Percentiles rank a stretch among this genome's conserved stretches.
phyloP scores from a whole-genome alignment of 2,329 filamentous ascomycete genomes.

The Aspergillus uvarum region DNA sequence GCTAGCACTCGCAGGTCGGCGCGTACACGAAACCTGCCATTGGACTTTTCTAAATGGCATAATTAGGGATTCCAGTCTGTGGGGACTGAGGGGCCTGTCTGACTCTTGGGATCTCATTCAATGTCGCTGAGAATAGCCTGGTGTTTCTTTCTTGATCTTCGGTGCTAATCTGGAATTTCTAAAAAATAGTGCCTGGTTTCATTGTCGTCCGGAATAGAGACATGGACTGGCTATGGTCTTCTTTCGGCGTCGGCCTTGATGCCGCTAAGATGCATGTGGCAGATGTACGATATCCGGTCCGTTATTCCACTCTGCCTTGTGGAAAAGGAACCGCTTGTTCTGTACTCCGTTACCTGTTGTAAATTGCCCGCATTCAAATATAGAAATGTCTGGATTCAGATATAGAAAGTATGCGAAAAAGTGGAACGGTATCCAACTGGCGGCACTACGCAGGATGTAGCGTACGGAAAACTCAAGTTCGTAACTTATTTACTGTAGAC shows the following conservation, averaged over 20 bases:
- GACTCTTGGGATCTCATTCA: not conserved
- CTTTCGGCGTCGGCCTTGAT: not conserved
- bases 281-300: too few species aligned
- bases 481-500: too few species aligned
- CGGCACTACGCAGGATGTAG: too few species aligned
- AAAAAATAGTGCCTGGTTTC: not conserved
- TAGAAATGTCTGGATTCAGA: too few species aligned
- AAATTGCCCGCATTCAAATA: too few species aligned
- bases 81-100: not conserved
- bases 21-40: not conserved
- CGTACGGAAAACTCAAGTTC: too few species aligned
- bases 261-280: too few species aligned
- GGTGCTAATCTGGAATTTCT: not conserved
- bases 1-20: not conserved
- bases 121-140: slow-evolving; percentile 6
- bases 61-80: not conserved
- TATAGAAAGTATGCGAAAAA: too few species aligned
- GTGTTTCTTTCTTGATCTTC: not conserved
- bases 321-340: too few species aligned
- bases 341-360: too few species aligned
- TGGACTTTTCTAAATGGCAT: not conserved
- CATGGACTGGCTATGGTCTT: not conserved
- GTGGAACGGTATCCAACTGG: too few species aligned
- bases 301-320: too few species aligned
- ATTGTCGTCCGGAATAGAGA: not conserved